phyloP scores from a whole-genome alignment of 805 yeast species.

The Zygoascus tannicola region DNA sequence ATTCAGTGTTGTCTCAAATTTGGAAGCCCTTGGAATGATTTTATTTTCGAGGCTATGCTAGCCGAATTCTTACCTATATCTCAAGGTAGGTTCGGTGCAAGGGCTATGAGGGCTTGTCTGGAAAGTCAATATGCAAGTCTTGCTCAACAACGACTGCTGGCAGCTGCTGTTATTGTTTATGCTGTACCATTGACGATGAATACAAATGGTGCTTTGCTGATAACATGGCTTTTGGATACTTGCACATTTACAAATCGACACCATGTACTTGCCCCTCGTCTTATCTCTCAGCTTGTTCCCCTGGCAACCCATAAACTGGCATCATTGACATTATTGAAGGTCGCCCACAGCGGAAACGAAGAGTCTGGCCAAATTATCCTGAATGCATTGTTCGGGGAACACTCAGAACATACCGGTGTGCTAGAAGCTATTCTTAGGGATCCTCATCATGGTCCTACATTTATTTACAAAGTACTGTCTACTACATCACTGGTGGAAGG shows the following conservation, averaged over 20 bases:
- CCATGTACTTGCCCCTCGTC: constrained; percentile 49
- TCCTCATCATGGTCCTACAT: constrained; percentile 59
- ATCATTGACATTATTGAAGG: constrained; percentile 68
- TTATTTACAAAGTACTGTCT: constrained; percentile 69
- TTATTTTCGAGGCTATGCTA: constrained; percentile 74
- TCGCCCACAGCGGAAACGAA: constrained; percentile 52
- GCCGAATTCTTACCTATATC: constrained; percentile 72
- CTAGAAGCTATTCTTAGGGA: constrained; percentile 59
- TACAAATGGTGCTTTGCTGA: constrained; percentile 76
- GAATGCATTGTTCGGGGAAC: constrained; percentile 45
- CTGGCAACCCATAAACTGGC: constrained; percentile 79
- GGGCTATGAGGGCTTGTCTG: constrained; percentile 88
- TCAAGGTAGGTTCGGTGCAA: constrained; percentile 85
- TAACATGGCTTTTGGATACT: constrained; percentile 93
- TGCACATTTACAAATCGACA: constrained; percentile 59
- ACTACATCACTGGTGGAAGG: constrained; percentile 51
- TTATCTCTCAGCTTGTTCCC: constrained; percentile 51
- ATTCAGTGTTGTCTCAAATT: constrained; percentile 89
- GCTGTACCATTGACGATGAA: constrained; percentile 73
- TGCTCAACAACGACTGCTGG: constrained; percentile 63
- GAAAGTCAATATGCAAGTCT: constrained; percentile 63
- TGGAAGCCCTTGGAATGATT: constrained; percentile 81
- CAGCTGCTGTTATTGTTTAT: constrained; percentile 68
- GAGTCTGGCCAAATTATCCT: constrained; percentile 54
- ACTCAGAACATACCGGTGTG: constrained; percentile 29